phyloP scores from a whole-genome alignment of 345 rosid genomes.

The Melaleuca alternifolia region DNA sequence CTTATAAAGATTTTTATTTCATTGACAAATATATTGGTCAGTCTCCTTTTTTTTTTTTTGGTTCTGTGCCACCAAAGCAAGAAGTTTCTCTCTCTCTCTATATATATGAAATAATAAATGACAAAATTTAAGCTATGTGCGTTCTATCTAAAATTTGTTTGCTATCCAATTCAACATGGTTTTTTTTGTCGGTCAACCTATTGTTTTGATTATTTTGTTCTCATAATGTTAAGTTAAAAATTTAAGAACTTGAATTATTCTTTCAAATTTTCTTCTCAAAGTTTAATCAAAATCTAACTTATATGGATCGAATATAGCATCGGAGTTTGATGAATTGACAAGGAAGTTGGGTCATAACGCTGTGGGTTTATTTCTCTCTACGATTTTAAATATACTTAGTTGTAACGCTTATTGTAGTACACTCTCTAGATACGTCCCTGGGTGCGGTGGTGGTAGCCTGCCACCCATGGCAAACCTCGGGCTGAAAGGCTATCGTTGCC shows the following conservation, averaged over 20 bases:
- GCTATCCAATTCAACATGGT: neutral
- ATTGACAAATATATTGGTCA: neutral
- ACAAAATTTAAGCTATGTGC: neutral
- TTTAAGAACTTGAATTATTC: too few relatives aligned
- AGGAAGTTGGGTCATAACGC: too few relatives aligned
- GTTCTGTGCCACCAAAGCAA: neutral
- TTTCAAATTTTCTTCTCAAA: too few relatives aligned
- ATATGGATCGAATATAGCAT: too few relatives aligned
- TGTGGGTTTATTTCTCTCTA: too few relatives aligned
- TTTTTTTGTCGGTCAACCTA: neutral
- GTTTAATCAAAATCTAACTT: too few relatives aligned
- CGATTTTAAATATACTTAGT: too few relatives aligned
- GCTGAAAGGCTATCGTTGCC: neutral
- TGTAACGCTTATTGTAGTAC: too few relatives aligned
- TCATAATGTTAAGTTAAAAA: too few relatives aligned
- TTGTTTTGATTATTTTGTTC: neutral
- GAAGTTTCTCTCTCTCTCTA: neutral
- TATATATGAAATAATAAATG: neutral
- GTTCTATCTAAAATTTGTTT: neutral
- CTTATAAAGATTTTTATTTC: neutral
- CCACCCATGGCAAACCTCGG: neutral
- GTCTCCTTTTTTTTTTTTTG: neutral
- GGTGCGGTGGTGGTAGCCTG: neutral
- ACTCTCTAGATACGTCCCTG: neutral
- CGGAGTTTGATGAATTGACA: too few relatives aligned